A percentile compares a stretch with the other conserved stretches of the same genome.
Conservation (phyloP, 352 stramenopile genomes). For the Stramenopiles sp. region DNA sequence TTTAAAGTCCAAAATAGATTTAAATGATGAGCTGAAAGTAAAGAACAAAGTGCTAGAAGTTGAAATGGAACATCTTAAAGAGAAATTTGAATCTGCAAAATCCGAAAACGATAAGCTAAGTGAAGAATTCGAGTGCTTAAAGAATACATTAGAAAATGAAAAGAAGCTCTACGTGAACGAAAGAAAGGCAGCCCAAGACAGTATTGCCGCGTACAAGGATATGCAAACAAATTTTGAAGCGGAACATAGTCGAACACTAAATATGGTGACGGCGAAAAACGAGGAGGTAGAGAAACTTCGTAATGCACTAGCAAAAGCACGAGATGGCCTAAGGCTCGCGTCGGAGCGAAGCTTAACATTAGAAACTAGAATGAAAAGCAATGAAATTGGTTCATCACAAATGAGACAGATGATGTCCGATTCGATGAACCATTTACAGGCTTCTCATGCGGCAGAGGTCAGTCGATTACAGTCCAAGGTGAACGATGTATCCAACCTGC, state of each 20-base stretch:
- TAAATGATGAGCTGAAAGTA: neutral
- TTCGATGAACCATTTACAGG: neutral
- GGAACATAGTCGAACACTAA: neutral
- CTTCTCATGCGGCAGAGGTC: neutral
- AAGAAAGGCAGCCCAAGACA: neutral
- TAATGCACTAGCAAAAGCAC: neutral
- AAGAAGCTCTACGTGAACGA: neutral
- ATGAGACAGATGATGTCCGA: neutral
- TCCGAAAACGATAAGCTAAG: neutral
- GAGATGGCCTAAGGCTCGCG: neutral
- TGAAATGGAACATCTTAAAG: neutral
- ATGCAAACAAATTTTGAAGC: neutral
- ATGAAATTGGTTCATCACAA: neutral
- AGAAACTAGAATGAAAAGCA: neutral
- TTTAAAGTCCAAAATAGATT: neutral
- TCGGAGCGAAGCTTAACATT: neutral
- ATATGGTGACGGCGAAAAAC: neutral
- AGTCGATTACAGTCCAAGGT: neutral
- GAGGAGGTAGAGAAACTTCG: neutral
- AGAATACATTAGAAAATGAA: neutral
- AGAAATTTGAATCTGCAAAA: neutral
- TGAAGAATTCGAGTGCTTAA: neutral
- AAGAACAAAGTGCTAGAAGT: neutral
- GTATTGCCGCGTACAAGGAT: neutral
- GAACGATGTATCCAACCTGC: neutral